These are phyloP conservation scores for Yarrowia porcina DNA, from an alignment of 805 yeast species.

Conservation along the genomic window DNA sequence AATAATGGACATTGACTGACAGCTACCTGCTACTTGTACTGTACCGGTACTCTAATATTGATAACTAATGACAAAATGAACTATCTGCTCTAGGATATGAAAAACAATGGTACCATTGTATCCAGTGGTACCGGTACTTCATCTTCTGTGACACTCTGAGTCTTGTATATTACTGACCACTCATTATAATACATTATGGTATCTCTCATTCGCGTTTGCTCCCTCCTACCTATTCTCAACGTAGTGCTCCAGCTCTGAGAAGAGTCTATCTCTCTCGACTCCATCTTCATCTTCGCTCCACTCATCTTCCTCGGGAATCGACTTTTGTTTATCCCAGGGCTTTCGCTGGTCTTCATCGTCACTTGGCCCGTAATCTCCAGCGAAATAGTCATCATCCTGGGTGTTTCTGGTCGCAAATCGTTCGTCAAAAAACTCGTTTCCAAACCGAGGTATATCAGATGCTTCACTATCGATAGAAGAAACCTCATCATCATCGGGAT, in stretches of 20 bases:
- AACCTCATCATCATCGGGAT: slow-evolving; percentile 86
- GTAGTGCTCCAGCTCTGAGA: slow-evolving; percentile 15
- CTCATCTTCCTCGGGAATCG: slow-evolving; percentile 18
- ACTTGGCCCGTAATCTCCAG: slow-evolving; percentile 10
- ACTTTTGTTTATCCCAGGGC: slow-evolving; percentile 11
- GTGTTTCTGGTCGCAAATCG: not conserved
- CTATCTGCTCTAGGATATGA: too few relatives aligned
- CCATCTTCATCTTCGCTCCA: slow-evolving; percentile 38
- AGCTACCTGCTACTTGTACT: too few relatives aligned
- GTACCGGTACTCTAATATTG: too few relatives aligned
- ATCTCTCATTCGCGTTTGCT: too few relatives aligned
- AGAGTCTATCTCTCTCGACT: slow-evolving; percentile 27
- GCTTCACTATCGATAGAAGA: slow-evolving; percentile 41
- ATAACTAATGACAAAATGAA: too few relatives aligned
- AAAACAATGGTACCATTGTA: too few relatives aligned
- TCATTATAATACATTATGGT: too few relatives aligned
- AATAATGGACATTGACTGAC: too few relatives aligned
- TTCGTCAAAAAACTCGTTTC: slow-evolving; percentile 16
- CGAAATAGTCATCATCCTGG: slow-evolving; percentile 1
- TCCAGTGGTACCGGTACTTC: too few relatives aligned
- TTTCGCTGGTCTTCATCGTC: slow-evolving; percentile 10
- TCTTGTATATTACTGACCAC: too few relatives aligned
- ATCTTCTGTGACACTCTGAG: too few relatives aligned
- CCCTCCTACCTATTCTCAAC: slow-evolving; percentile 11
- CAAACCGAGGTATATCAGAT: slow-evolving; percentile 32